phyloP scores from a whole-genome alignment of 176 grass and related monocot species.

The Themeda triandra region DNA sequence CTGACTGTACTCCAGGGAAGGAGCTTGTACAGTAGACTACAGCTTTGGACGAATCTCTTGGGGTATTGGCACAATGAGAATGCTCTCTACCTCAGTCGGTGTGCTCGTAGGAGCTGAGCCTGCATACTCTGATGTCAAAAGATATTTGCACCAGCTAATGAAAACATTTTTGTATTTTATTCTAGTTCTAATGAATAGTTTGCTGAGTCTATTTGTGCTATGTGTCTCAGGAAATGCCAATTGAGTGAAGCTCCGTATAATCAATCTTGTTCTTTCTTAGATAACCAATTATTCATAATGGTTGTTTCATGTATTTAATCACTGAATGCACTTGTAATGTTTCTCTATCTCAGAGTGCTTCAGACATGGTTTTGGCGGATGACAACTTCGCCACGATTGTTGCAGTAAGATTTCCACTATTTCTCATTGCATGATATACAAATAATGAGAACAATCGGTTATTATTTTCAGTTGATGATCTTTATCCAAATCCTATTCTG shows the following conservation, averaged over 20 bases:
- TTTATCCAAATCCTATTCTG: conserved; percentile 32
- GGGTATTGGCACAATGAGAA: not conserved
- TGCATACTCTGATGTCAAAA: not conserved
- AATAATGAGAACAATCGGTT: conserved; percentile 10
- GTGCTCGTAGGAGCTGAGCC: not conserved
- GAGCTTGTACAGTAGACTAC: not conserved
- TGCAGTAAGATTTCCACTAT: conserved; percentile 78
- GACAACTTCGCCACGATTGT: conserved; percentile 99
- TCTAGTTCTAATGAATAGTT: not conserved
- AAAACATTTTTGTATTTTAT: not conserved
- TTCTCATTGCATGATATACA: conserved; percentile 20
- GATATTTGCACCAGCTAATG: not conserved
- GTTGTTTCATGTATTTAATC: conserved; percentile 11
- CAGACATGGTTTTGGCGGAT: conserved; percentile 99
- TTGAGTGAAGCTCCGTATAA: not conserved
- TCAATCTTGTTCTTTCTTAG: not conserved
- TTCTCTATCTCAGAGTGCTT: conserved; percentile 86
- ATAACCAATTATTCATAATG: not conserved
- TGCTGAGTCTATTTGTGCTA: not conserved
- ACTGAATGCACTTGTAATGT: not conserved
- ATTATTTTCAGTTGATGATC: conserved; percentile 21
- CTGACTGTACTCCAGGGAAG: not conserved
- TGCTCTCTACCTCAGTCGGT: not conserved
- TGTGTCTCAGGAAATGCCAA: conserved; percentile 13
- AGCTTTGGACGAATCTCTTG: not conserved